Evolutionary conservation across 345 rosid genomes (phyloP), one percentile per base, ranked within the genome.

Genomic region (Diplotaxis tenuifolia): DNA sequence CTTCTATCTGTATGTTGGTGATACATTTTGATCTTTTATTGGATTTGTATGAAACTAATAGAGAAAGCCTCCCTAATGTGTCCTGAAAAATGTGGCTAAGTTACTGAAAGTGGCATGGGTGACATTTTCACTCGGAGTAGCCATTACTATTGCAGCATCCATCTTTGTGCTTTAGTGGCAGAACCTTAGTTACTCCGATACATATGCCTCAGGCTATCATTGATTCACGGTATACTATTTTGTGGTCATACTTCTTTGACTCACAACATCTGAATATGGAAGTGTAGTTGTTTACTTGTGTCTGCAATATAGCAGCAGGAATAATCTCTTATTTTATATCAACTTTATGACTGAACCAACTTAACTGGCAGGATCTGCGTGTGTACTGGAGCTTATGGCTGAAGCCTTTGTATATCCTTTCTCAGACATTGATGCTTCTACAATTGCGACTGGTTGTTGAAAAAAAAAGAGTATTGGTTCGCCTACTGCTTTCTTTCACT

Each of bases 341-440:
- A 38, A 55, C 34, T 27, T 73, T 9, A 20, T 52, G 60, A 66
- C 61, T 67, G n/a, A 59, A 67, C 9, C 42, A 18, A 64, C n/a
- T 42, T 62, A 23, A 34, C 72, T 82, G 84, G n/a, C 86, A 92
- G 98, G 90, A 54, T 75, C 67, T 80, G 98, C 92, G 34, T 96
- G 99, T 78, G 63, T 92, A 49, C 75, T 92, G 86, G 98, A 92
- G 87, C 84, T 96, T 22, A 36, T 92, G 82, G 96, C 96, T 7
- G 99, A 96, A n/a, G 84, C 99, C 97, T 3, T 63, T 92, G 62
- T 90, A 86, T 79, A 90, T 92, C 69, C 87, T 96, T 47, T 89
- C 99, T 72, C 97, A 92, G 83, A 87, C 86, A 78, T 82, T 92
- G 77, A 79, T 88, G 72, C 84, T 83, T 70, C 93, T 92, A 16